Evolutionary conservation across 2,329 filamentous ascomycete genomes (phyloP).

Genomic region (Aspergillus pseudotamarii): DNA sequence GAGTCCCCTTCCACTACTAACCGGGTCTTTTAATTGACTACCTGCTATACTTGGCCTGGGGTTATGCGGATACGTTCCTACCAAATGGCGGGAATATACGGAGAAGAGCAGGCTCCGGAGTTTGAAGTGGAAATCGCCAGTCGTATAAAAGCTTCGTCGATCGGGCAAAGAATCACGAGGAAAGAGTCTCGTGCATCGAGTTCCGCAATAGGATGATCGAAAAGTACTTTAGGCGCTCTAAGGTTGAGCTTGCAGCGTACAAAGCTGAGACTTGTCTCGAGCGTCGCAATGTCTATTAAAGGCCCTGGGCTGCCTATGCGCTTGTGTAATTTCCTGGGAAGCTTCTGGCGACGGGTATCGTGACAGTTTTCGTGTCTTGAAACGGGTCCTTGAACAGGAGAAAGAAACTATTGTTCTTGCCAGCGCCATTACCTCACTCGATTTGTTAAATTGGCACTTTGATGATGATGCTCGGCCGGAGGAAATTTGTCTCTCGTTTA

Average conservation of each 20-base stretch:
- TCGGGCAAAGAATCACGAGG: not conserved
- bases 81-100: not conserved
- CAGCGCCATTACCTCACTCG: too few species aligned
- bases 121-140: not conserved
- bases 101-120: not conserved
- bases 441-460: too few species aligned
- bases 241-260: conserved; percentile 6
- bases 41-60: not conserved
- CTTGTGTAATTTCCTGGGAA: conserved; percentile 12
- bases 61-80: not conserved
- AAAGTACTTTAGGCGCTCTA: not conserved
- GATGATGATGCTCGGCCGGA: too few species aligned
- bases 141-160: not conserved
- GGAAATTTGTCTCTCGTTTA: too few species aligned
- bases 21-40: not conserved
- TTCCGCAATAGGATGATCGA: not conserved
- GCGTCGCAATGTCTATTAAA: not conserved
- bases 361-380: not conserved
- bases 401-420: too few species aligned
- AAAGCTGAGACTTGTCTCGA: conserved; percentile 2
- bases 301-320: conserved; percentile 10
- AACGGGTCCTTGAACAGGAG: not conserved
- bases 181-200: not conserved
- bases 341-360: too few species aligned
- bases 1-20: not conserved